These are phyloP conservation scores for Claviceps humidiphila DNA, from an alignment of 2,329 filamentous ascomycete genomes.

Conservation along the genomic window DNA sequence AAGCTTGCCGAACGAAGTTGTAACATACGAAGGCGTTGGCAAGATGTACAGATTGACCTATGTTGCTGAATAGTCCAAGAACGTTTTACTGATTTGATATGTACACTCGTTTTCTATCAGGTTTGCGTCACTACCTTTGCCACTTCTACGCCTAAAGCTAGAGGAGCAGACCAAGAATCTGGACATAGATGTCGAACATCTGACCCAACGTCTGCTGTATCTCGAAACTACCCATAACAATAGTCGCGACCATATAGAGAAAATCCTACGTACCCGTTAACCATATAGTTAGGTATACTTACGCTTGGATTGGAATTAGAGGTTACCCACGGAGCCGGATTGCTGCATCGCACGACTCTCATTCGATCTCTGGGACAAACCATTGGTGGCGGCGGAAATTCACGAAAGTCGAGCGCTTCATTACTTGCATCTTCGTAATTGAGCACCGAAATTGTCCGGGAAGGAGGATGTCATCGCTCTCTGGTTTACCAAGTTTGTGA, in stretches of 20 bases:
- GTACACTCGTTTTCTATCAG: conserved; percentile 31
- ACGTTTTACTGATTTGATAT: background rate
- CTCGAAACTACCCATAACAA: conserved; percentile 93
- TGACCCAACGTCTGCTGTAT: conserved; percentile 84
- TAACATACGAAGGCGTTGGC: conserved; percentile 86
- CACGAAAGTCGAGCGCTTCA: too few relatives aligned
- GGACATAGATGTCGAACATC: conserved; percentile 62
- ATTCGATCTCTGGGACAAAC: too few relatives aligned
- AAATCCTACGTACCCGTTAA: conserved; percentile 54
- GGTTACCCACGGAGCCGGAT: too few relatives aligned
- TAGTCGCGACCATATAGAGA: conserved; percentile 78
- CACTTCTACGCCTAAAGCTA: conserved; percentile 63
- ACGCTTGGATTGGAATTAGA: too few relatives aligned
- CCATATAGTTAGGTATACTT: too few relatives aligned
- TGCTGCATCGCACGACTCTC: too few relatives aligned
- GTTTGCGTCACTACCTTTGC: conserved; percentile 72
- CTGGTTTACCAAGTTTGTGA: too few relatives aligned
- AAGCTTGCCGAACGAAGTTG: conserved; percentile 60
- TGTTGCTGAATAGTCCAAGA: background rate
- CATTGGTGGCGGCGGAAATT: too few relatives aligned
- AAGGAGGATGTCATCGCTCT: too few relatives aligned
- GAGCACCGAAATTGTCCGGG: too few relatives aligned
- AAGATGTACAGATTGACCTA: conserved; percentile 64
- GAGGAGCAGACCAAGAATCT: conserved; percentile 60
- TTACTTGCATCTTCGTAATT: too few relatives aligned